Evolutionary conservation across 345 rosid genomes (phyloP).

Genomic region (Arabis alpina): DNA sequence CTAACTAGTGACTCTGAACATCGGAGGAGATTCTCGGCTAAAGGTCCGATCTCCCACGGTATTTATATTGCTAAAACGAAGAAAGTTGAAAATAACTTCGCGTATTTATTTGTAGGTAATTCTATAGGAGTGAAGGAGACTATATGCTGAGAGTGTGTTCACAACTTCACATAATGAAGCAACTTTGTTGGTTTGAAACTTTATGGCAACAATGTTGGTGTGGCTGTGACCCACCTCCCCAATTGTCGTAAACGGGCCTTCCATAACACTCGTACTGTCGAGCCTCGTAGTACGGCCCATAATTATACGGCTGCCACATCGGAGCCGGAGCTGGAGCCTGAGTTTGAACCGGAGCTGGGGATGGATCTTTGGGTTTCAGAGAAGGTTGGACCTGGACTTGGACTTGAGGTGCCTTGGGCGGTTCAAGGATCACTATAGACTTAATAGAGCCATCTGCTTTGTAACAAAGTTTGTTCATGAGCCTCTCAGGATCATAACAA

Average conservation of each 20-base stretch:
- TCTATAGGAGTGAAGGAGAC: neutral
- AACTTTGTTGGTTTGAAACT: slow-evolving; percentile 44
- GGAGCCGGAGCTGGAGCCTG: neutral
- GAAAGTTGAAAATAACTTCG: neutral
- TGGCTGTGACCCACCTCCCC: slow-evolving; percentile 46
- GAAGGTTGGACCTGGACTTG: slow-evolving; percentile 13
- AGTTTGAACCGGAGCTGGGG: slow-evolving; percentile 23
- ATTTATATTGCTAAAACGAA: no score
- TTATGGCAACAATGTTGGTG: slow-evolving; percentile 15
- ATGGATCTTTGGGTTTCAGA: slow-evolving; percentile 11
- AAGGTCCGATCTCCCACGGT: no score
- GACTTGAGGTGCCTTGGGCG: slow-evolving; percentile 36
- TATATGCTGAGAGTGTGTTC: neutral
- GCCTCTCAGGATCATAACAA: slow-evolving; percentile 73
- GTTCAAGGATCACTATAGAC: slow-evolving; percentile 51
- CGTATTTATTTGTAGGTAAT: neutral
- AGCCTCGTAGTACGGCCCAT: slow-evolving; percentile 46
- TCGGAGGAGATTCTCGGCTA: no score
- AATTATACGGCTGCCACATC: slow-evolving; percentile 20
- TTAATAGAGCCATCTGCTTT: slow-evolving; percentile 58
- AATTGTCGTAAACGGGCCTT: slow-evolving; percentile 58
- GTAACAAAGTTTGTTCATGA: slow-evolving; percentile 55
- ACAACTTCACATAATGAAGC: slow-evolving; percentile 53
- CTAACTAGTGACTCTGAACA: no score
- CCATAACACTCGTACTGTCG: slow-evolving; percentile 40